Evolutionary conservation across 1,284 basidiomycete species (phyloP).

Genomic region (Trichosporon sp.): DNA sequence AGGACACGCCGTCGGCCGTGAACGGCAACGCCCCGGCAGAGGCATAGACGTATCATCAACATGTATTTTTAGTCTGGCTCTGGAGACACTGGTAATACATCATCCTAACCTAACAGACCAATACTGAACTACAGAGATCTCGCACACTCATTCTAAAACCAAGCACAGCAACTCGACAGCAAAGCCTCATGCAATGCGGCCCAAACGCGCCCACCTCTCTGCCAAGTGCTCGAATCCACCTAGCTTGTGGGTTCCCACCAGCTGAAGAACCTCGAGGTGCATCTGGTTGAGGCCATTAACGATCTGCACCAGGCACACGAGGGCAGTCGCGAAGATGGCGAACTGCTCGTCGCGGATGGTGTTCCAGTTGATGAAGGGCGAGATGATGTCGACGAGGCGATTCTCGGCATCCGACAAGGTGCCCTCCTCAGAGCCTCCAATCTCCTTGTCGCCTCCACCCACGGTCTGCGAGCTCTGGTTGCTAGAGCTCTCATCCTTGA

Average conservation of each 20-base stretch:
- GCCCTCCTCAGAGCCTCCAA: background rate
- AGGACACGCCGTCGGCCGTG: constrained; percentile 24
- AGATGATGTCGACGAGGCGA: background rate
- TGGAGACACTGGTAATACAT: background rate
- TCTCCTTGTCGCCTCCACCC: background rate
- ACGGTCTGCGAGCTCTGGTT: background rate
- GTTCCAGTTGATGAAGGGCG: constrained; percentile 7
- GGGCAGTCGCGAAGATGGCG: constrained; percentile 49
- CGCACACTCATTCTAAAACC: no score
- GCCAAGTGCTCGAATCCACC: constrained; percentile 46
- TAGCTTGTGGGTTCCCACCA: constrained; percentile 51
- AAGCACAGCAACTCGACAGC: no score
- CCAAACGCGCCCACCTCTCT: constrained; percentile 39
- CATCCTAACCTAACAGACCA: background rate
- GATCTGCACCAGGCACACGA: constrained; percentile 47
- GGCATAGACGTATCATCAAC: background rate
- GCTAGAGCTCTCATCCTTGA: background rate
- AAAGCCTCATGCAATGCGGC: background rate
- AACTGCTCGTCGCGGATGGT: constrained; percentile 49
- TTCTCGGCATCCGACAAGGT: background rate
- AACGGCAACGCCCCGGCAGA: constrained; percentile 30
- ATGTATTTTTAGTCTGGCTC: constrained; percentile 9
- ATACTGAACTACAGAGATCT: background rate
- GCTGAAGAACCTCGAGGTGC: constrained; percentile 40
- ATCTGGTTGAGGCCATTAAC: constrained; percentile 46